Evolutionary conservation across 441 rosid species (phyloP), one percentile per base, ranked within the genome.

Genomic region (Omphalea diandra): DNA sequence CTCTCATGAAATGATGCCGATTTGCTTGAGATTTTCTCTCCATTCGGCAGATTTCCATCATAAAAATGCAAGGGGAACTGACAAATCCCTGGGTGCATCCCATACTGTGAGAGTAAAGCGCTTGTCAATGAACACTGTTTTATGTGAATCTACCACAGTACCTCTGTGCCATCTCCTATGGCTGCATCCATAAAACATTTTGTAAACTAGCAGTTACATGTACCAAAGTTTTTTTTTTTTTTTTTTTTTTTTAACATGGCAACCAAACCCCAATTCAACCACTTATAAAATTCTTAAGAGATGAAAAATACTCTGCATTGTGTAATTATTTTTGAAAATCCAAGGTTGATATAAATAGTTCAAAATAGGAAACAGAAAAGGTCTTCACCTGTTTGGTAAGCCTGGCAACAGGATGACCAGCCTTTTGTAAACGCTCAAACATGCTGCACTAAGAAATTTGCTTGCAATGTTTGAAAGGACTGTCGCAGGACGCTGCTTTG

Each of bases 401-500:
- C 97, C 93, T 93, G 66, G 86, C 82, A 77, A 96, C 97, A 69
- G 96, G 94, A 81, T 91, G 83, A 64, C 98, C 97, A 74, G 98
- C 99, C 79, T 84, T 90, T 79, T 96, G 99, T 69, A 96, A 76
- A 53, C 99, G 98, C 84, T 96, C 99, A 82, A 96, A 96, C 99
- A 96, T 96, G 87, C 99, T 96, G 85, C 99, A 96, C 49, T 90
- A 58, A 83, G 79, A 78, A 81, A 91, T 82, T 93, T 93, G 87
- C 99, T 91, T n/a, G 98, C 99, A 75, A 88, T 75, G 72, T 85
- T 90, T 17, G 99, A 96, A 68, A 96, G 96, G 72, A 96, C 99
- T 7, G 99, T 96, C 31, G 98, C 98, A 60, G 99, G 99, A 78
- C 93, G 99, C 79, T 96, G 98, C 84, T 91, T 96, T 54, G 99